phyloP scores from a whole-genome alignment of 2,329 filamentous ascomycete genomes.

The Leptographium procerum region DNA sequence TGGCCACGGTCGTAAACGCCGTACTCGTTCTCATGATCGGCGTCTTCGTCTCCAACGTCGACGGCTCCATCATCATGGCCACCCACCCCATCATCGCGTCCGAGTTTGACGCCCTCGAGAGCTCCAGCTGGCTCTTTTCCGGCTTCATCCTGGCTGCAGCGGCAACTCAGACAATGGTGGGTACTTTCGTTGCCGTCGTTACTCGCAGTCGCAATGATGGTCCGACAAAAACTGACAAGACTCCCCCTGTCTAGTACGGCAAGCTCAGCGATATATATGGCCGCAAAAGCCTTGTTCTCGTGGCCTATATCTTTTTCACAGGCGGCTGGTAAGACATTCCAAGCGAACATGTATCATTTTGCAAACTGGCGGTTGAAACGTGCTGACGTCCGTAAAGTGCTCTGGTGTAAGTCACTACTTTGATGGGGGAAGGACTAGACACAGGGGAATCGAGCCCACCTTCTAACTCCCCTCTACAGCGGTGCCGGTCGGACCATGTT shows the following conservation, averaged over 20 bases:
- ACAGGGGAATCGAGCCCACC: too few relatives aligned
- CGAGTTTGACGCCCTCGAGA: slow-evolving; percentile 43
- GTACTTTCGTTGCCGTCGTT: slow-evolving; percentile 9
- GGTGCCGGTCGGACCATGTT: slow-evolving; percentile 34
- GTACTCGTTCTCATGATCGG: slow-evolving; percentile 21
- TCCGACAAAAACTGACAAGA: not conserved
- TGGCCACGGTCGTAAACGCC: not conserved
- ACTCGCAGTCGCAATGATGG: not conserved
- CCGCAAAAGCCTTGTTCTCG: slow-evolving; percentile 36
- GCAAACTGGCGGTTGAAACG: not conserved
- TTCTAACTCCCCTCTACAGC: slow-evolving; percentile 11
- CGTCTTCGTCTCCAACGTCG: slow-evolving; percentile 55
- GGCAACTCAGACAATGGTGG: slow-evolving; percentile 40
- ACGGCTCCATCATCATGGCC: slow-evolving; percentile 53
- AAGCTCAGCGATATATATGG: slow-evolving; percentile 49
- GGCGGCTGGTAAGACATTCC: slow-evolving; percentile 29
- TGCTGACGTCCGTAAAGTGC: slow-evolving; percentile 11
- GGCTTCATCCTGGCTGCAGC: slow-evolving; percentile 38
- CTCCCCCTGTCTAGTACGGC: slow-evolving; percentile 29
- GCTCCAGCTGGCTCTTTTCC: slow-evolving; percentile 47
- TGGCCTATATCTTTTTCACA: slow-evolving; percentile 38
- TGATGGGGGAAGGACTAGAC: too few relatives aligned
- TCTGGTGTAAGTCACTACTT: slow-evolving; percentile 21
- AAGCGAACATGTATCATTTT: not conserved
- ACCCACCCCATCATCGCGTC: slow-evolving; percentile 52